Conservation (phyloP, 306 rosid species). For the Lathyrus sativus region DNA sequence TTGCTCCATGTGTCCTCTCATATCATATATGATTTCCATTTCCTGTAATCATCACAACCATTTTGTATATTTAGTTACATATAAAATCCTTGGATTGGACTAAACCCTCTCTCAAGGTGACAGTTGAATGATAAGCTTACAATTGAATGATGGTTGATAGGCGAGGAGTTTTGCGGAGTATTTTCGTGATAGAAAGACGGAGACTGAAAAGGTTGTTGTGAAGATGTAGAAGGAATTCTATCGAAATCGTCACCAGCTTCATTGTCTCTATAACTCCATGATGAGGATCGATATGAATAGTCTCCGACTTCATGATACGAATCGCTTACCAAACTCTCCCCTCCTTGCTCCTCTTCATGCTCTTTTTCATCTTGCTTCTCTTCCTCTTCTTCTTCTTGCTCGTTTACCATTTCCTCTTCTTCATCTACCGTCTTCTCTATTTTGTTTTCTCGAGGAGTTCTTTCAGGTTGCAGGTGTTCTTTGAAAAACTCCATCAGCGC, state of each 20-base stretch:
- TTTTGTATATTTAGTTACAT: not conserved
- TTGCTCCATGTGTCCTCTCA: constrained; percentile 81
- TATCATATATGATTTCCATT: constrained; percentile 66
- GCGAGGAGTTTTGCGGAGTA: constrained; percentile 40
- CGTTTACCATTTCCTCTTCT: constrained; percentile 29
- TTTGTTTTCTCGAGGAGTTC: constrained; percentile 34
- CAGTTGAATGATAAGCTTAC: constrained; percentile 48
- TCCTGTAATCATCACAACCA: constrained; percentile 50
- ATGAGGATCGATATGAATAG: constrained; percentile 52
- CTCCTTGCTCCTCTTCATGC: constrained; percentile 38
- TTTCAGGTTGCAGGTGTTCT: constrained; percentile 26
- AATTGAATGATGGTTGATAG: constrained; percentile 48
- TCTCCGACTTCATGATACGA: constrained; percentile 52
- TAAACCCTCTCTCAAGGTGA: not conserved
- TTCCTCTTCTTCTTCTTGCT: constrained; percentile 9
- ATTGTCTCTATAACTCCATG: constrained; percentile 77
- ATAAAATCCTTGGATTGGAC: not conserved
- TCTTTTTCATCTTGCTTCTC: not conserved
- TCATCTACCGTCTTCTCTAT: constrained; percentile 26
- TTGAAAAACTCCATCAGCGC: constrained; percentile 40
- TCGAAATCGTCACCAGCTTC: constrained; percentile 66
- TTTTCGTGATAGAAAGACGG: constrained; percentile 36
- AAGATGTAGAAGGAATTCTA: constrained; percentile 49
- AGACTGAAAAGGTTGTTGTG: constrained; percentile 50
- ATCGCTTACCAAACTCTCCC: constrained; percentile 47